Conservation (phyloP, 208 protist genomes). For the Angomonas ambiguus region DNA sequence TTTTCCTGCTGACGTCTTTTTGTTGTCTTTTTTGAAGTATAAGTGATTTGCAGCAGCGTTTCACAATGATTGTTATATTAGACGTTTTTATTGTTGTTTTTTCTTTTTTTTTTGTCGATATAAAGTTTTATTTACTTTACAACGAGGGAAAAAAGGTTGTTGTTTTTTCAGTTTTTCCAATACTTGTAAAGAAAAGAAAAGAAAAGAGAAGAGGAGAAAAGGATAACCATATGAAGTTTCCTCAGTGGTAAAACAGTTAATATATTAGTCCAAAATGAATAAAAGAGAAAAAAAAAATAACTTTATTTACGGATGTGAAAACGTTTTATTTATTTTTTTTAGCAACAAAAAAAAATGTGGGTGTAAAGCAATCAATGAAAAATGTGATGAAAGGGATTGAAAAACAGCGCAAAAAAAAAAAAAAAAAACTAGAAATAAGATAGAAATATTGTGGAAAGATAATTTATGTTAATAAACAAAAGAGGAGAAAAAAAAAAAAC, state of each 20-base stretch:
- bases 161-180: too few relatives aligned
- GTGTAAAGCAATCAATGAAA: neutral
- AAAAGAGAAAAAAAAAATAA: neutral
- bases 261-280: neutral
- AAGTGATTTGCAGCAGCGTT: neutral
- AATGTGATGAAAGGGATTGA: slow-evolving; percentile 1
- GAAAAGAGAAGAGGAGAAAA: too few relatives aligned
- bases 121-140: too few relatives aligned
- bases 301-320: neutral
- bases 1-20: slow-evolving; percentile 1
- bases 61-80: too few relatives aligned
- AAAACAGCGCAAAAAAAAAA: slow-evolving; percentile 6
- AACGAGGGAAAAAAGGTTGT: too few relatives aligned
- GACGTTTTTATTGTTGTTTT: neutral
- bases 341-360: slow-evolving; percentile 1
- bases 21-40: neutral
- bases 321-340: neutral
- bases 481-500: neutral
- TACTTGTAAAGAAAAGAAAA: too few relatives aligned
- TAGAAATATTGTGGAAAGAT: neutral
- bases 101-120: too few relatives aligned
- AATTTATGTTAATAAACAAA: neutral
- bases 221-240: too few relatives aligned
- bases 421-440: neutral
- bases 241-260: neutral